A percentile compares a stretch with the other conserved stretches of the same genome.
phyloP scores from a whole-genome alignment of 176 grass and related monocot species.

The sorghum (Sorghum bicolor) region Sorghum_bicolor_NCBIv3 NC_012870.2:70585001-70585500 shows the following conservation, averaged over 20 bases:
- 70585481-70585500: not conserved
- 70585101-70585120: not conserved
- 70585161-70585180: slow-evolving; percentile 19
- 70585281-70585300: no score
- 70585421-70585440: not conserved
- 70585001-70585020: slow-evolving; percentile 77
- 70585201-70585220: not conserved
- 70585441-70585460: not conserved
- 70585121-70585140: not conserved
- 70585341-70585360: no score
- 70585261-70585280: no score
- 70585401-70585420: not conserved
- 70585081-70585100: not conserved
- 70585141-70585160: not conserved
- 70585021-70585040: not conserved
- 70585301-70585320: no score
- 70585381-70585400: not conserved
- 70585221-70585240: not conserved
- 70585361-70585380: no score
- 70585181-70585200: not conserved
- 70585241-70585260: not conserved
- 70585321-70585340: no score
- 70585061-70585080: not conserved
- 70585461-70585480: slow-evolving; percentile 16
- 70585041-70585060: not conserved